Evolutionary conservation across 2,329 filamentous ascomycete species (phyloP).

Genomic region (Microdochium paspali): DNA sequence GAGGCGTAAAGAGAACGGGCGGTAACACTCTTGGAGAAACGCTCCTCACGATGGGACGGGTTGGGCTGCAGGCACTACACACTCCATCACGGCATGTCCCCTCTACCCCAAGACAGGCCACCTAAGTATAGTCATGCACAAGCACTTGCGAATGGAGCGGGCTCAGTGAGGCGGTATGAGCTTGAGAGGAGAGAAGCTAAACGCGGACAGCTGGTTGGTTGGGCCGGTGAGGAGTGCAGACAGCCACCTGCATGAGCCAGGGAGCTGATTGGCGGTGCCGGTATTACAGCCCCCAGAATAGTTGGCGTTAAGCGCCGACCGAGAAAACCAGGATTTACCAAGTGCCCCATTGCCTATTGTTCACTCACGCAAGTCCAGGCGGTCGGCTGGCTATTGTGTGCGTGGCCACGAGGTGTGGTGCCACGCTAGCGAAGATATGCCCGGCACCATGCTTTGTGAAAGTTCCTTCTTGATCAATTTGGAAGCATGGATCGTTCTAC

Average conservation of each 20-base stretch:
- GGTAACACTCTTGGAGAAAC: background rate
- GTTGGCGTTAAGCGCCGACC: background rate
- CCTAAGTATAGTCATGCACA: background rate
- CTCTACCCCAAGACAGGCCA: background rate
- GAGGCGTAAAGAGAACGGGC: background rate
- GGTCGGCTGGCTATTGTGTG: background rate
- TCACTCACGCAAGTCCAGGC: background rate
- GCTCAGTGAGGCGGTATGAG: too few species aligned
- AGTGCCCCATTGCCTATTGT: background rate
- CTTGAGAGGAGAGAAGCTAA: background rate
- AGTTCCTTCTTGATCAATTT: background rate
- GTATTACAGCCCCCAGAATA: background rate
- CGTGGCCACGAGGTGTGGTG: background rate
- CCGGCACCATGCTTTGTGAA: background rate
- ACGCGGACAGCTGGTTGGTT: background rate
- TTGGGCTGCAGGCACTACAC: background rate
- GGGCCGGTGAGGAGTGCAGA: background rate
- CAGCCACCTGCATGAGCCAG: background rate
- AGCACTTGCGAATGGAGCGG: background rate
- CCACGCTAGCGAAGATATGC: background rate
- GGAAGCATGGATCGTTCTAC: too few species aligned
- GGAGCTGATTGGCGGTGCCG: background rate
- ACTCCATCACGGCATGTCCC: background rate
- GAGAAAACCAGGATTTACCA: background rate
- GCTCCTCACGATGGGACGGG: background rate